Percentiles rank a stretch among this genome's conserved stretches.
Evolutionary conservation across 345 rosid species (phyloP).

Genomic region (Linum tenue): DNA sequence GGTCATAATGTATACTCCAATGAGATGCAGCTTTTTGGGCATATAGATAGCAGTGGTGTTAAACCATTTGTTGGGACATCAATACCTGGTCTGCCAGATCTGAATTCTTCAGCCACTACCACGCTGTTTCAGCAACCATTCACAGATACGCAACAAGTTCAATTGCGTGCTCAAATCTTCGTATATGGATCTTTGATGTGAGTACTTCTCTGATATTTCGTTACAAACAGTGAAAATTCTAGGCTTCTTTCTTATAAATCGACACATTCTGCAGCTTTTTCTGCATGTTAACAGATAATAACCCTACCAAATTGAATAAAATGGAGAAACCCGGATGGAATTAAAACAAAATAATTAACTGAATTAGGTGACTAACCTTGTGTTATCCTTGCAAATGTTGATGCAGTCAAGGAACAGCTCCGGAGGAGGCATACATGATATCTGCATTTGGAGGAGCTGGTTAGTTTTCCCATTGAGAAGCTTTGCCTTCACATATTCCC

Average conservation of each 20-base stretch:
- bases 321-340: background rate
- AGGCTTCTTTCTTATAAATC: background rate
- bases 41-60: slow-evolving; percentile 27
- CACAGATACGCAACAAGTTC: slow-evolving; percentile 95
- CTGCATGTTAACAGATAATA: background rate
- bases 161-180: slow-evolving; percentile 96
- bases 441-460: slow-evolving; percentile 96
- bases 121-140: slow-evolving; percentile 75
- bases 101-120: slow-evolving; percentile 51
- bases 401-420: slow-evolving; percentile 79
- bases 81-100: slow-evolving; percentile 52
- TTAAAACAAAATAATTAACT: background rate
- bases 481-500: slow-evolving; percentile 3
- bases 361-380: background rate
- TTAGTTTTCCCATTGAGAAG: slow-evolving; percentile 21
- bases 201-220: slow-evolving; percentile 19
- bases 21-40: slow-evolving; percentile 51
- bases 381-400: slow-evolving; percentile 13
- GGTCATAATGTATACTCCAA: slow-evolving; percentile 44
- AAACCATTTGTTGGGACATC: slow-evolving; percentile 35
- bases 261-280: background rate
- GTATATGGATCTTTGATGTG: slow-evolving; percentile 97
- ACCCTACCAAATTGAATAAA: background rate
- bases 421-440: slow-evolving; percentile 95
- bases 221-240: background rate